Base-by-base conservation (phyloP, 352 stramenopile species). In the Globisporangium echinulatum region DNA sequence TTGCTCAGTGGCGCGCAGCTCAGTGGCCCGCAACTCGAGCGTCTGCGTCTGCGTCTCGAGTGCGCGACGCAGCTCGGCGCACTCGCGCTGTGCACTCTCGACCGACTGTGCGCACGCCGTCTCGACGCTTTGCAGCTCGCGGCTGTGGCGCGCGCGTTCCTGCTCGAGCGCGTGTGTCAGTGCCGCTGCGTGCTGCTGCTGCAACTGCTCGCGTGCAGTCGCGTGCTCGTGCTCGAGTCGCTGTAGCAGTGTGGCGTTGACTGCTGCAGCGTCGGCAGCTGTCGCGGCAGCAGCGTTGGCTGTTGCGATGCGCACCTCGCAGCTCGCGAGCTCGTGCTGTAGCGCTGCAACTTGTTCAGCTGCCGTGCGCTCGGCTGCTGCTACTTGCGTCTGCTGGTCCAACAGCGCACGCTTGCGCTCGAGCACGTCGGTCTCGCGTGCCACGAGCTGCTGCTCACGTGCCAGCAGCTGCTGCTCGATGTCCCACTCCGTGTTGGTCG, bases 401-500 rank as follows among this genome's bases (percentile, higher is more conserved):
- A 79, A 70, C 8, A 67, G 67, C 9, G 64, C 59, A 15, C 74
- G 79, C 42, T 87, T 74, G 39, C 65, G 64, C 9, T 49, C 44
- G 10, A 84, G 59, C 7, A 79, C 68, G 0, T 5, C 39, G 37
- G 72, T 69, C 52, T 90, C 77, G 14, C 58, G 73, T 11, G 69
- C 61, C 0, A 61, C 46, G 8, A 84, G 49, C 13, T 51, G 40
- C 15, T 72, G 67, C 13, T 88, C 78, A 36, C 77, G 75, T 6
- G 63, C 58, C 0, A 84, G 44, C 7, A 87, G 63, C 15, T 80
- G 64, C 33, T 79, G 79, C 15, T 87, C 77, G 9, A 77, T 52
- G 58, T 86, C 70, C 3, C 79, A 19, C 3, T 86, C 78, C 0
- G 81, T 90, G 36, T 90, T 90, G 2, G 77, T 88, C 15, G 68